These are phyloP conservation scores for Fusarium gaditjirri DNA, from an alignment of 2,329 filamentous ascomycete species.

Conservation along the genomic window DNA sequence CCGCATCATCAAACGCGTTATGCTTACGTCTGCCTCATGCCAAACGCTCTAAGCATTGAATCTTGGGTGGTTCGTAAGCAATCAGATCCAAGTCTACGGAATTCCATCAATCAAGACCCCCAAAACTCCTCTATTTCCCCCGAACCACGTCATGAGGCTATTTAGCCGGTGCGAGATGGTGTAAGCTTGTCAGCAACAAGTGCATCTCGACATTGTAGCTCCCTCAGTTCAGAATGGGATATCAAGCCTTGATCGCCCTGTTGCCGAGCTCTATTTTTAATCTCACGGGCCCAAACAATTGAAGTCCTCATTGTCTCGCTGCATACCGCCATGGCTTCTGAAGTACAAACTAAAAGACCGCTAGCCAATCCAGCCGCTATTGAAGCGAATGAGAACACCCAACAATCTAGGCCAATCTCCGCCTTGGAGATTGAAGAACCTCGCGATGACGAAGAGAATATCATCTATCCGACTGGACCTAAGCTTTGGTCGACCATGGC, in stretches of 20 bases:
- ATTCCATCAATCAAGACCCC: slow-evolving; percentile 8
- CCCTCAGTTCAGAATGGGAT: accelerated
- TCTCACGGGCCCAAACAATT: accelerated
- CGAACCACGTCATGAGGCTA: background rate
- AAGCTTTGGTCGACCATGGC: slow-evolving; percentile 43
- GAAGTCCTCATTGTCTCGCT: accelerated
- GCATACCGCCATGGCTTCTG: slow-evolving; percentile 8
- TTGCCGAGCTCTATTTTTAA: accelerated
- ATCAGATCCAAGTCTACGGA: accelerated
- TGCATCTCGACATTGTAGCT: background rate
- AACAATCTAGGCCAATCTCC: background rate
- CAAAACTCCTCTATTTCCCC: background rate
- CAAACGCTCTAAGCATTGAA: background rate
- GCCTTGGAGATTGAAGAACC: slow-evolving; percentile 13
- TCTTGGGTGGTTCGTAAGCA: background rate
- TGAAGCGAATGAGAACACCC: background rate
- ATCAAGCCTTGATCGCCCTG: background rate
- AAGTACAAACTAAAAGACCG: background rate
- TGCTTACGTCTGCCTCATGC: background rate
- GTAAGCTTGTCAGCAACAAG: slow-evolving; percentile 20
- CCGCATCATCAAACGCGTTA: background rate
- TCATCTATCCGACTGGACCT: slow-evolving; percentile 21
- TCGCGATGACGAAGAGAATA: background rate
- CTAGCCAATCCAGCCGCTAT: accelerated
- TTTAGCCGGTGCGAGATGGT: background rate